Evolutionary conservation across 768 basidiomycete genomes (phyloP).

Genomic region (Suillus brevipes): DNA sequence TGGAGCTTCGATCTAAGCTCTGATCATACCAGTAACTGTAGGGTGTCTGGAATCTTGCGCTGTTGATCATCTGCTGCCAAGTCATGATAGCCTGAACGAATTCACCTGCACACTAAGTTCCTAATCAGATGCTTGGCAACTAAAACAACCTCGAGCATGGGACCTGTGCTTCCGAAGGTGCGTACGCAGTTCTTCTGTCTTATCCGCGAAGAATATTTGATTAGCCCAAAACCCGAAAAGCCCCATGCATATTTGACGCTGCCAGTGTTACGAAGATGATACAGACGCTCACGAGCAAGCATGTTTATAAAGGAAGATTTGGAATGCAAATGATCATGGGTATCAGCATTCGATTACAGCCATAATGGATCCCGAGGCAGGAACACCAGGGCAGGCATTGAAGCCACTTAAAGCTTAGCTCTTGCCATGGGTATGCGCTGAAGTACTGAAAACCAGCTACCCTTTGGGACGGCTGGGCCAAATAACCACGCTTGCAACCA

Average conservation of each 20-base stretch:
- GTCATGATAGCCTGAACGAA: too few relatives aligned
- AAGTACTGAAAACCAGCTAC: neutral
- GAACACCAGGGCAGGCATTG: neutral
- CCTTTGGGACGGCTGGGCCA: neutral
- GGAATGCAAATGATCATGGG: too few relatives aligned
- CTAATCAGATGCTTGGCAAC: too few relatives aligned
- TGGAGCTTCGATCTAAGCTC: too few relatives aligned
- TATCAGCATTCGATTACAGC: neutral
- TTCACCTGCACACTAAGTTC: too few relatives aligned
- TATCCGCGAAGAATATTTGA: neutral
- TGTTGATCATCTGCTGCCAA: too few relatives aligned
- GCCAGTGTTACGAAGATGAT: neutral
- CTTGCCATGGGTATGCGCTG: neutral
- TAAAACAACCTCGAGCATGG: too few relatives aligned
- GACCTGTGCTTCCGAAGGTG: too few relatives aligned
- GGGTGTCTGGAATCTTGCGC: too few relatives aligned
- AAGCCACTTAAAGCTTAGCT: neutral
- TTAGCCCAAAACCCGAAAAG: neutral
- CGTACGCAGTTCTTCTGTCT: too few relatives aligned
- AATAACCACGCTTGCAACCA: neutral
- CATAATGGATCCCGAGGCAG: neutral
- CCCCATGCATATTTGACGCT: neutral
- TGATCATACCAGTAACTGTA: too few relatives aligned
- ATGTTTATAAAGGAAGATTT: too few relatives aligned
- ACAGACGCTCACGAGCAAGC: neutral